Base-by-base conservation (phyloP, 2,329 filamentous ascomycete genomes). In the Colletotrichum lupini region DNA sequence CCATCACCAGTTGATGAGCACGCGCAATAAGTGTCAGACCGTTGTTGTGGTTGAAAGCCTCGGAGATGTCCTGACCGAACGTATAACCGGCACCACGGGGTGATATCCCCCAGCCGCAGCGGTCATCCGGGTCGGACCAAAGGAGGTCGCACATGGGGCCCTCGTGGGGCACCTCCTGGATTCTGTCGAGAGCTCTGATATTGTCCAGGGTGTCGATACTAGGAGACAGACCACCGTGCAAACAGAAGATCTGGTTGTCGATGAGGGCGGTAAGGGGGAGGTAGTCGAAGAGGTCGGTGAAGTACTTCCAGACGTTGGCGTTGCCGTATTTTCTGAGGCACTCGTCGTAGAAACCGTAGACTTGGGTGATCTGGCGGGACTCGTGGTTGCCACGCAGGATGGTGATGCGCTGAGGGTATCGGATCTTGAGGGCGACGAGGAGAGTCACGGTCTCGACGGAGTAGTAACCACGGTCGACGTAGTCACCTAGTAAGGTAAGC, bases 31-130 rank as follows among this genome's bases (percentile, higher is more conserved):
- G 88, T 67, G 96, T 98, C 84, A 99, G 87, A 70, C 95, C 96
- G 81, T 99, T 99, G 89, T 98, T 98, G 83, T 98, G 96, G 85
- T 98, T 98, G 87, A 99, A 99, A 1, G 96, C 96, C 86, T 99
- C 96, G 46, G 95, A 98, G 79, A 98, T 98, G 82, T 98, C 96
- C 86, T 98, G 95, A 73, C 94, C 95, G 80, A 98, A 98, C 35
- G 95, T 97, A 87, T 97, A 98, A 74, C 95, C 95, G 74, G 95
- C 95, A 85, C 95, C 95, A 85, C 95, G 93, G 77, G 95, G 95
- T 75, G 94, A 97, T 82, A 98, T 97, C 76, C 95, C 95, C 95
- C 95, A 98, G 78, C 95, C 95, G 83, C 95, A 97, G 82, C 95
- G 90, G 85, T 99, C 97, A 85, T 99, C 97, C 66, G 97, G 97